Evolutionary conservation across 441 rosid species (phyloP), one percentile per base, ranked within the genome.

Genomic region (Jatropha podagrica): DNA sequence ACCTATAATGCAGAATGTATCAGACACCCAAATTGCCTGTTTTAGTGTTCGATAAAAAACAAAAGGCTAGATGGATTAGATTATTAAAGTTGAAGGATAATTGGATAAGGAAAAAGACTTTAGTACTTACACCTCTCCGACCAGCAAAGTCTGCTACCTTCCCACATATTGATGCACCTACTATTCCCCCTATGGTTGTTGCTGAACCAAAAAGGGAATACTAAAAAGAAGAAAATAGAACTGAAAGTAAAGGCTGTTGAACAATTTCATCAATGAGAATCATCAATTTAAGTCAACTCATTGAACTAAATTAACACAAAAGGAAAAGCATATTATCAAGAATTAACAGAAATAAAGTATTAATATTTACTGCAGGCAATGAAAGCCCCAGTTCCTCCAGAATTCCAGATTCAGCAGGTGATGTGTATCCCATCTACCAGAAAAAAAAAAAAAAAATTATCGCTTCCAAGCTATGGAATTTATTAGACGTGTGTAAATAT

Each of bases 341-440:
- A 14, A 52, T 52, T 17, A 17, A 52, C 14, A 52, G 56, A 4
- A 52, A 52, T 4, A 15, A 17, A 52, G n/a, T 52, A 3, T 14
- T 3, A 55, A 74, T 68, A 76, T 85, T 87, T 72, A 89, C 92
- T 37, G 67, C 79, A 7, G 92, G 83, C 40, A 83, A 23, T 42
- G 92, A 84, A 46, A 92, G 89, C 65, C 83, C 84, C 42, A 86
- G 38, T 62, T 91, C 95, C 74, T 82, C 82, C 79, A 83, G 81
- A 75, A 92, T 92, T 58, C 86, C 87, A 46, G 85, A 83, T 72
- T 91, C 87, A 20, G 84, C 89, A 14, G 91, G 94, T 1, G 97
- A 88, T 3, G 91, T 79, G 72, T 86, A 89, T 13, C 85, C 86
- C 48, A 81, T 74, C 92, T 89, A 52, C 56, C 3, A 52, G 56